phyloP scores from a whole-genome alignment of 2,329 filamentous ascomycete species.

The Colletotrichum karsti region DNA sequence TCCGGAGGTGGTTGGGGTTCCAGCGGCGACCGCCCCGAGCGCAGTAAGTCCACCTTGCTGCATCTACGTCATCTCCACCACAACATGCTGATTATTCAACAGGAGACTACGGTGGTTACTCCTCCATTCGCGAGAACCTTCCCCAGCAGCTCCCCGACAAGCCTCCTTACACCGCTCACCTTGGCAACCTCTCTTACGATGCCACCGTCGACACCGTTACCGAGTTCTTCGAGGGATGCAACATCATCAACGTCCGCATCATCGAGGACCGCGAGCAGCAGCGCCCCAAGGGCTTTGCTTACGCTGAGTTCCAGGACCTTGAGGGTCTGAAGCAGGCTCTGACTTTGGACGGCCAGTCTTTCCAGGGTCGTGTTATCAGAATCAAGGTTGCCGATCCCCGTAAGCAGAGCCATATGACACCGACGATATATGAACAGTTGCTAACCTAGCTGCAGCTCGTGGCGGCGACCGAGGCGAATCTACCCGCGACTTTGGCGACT shows the following conservation, averaged over 20 bases:
- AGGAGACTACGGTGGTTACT: constrained; percentile 29
- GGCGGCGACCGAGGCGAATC: constrained; percentile 75
- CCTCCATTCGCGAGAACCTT: constrained; percentile 64
- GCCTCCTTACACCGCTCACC: constrained; percentile 93
- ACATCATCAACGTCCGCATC: constrained; percentile 90
- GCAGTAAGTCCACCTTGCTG: constrained; percentile 45
- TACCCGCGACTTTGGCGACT: constrained; percentile 84
- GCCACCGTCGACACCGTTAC: constrained; percentile 83
- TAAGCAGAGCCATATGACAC: constrained; percentile 62
- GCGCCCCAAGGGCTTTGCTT: constrained; percentile 97
- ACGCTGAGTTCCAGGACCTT: constrained; percentile 89
- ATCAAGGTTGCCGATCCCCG: constrained; percentile 97
- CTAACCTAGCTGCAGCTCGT: constrained; percentile 73
- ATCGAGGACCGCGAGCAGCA: constrained; percentile 95
- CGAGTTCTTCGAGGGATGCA: constrained; percentile 86
- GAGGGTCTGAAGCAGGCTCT: constrained; percentile 94
- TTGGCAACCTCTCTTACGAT: constrained; percentile 97
- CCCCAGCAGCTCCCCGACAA: constrained; percentile 74
- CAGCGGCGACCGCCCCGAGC: constrained; percentile 43
- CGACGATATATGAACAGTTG: background rate
- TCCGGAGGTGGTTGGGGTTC: constrained; percentile 45
- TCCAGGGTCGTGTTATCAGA: constrained; percentile 89
- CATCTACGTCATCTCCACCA: background rate
- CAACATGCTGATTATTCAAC: background rate
- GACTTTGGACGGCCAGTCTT: constrained; percentile 79